phyloP scores from a whole-genome alignment of 345 rosid genomes.

The Mercurialis annua region DNA sequence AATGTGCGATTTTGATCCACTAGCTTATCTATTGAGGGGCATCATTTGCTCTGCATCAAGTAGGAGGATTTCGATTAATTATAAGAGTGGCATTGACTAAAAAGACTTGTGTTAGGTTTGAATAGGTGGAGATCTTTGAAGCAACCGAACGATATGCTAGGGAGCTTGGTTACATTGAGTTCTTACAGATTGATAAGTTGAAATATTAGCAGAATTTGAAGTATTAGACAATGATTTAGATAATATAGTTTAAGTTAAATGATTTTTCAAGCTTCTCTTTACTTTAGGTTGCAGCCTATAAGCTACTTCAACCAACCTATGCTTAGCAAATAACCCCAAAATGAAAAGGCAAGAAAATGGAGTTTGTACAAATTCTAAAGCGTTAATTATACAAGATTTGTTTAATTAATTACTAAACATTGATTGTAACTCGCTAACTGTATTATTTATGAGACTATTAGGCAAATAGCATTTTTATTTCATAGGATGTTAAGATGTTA shows the following conservation, averaged over 20 bases:
- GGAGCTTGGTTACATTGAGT: too few species aligned
- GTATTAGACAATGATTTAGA: too few species aligned
- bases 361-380: not conserved
- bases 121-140: too few species aligned
- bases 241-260: not conserved
- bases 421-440: constrained; percentile 4
- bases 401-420: not conserved
- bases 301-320: constrained; percentile 5
- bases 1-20: too few species aligned
- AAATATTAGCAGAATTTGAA: too few species aligned
- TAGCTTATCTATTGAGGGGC: too few species aligned
- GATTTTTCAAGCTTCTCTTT: not conserved
- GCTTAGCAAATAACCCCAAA: not conserved
- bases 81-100: too few species aligned
- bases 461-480: not conserved
- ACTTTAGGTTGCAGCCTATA: not conserved
- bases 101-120: too few species aligned
- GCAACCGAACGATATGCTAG: too few species aligned
- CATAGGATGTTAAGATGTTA: not conserved
- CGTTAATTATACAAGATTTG: not conserved
- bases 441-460: not conserved
- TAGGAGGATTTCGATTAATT: too few species aligned
- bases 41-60: too few species aligned
- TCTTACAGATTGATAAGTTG: too few species aligned
- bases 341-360: not conserved